phyloP scores from a whole-genome alignment of 257 asterid genomes.

The Penstemon davidsonii region DNA sequence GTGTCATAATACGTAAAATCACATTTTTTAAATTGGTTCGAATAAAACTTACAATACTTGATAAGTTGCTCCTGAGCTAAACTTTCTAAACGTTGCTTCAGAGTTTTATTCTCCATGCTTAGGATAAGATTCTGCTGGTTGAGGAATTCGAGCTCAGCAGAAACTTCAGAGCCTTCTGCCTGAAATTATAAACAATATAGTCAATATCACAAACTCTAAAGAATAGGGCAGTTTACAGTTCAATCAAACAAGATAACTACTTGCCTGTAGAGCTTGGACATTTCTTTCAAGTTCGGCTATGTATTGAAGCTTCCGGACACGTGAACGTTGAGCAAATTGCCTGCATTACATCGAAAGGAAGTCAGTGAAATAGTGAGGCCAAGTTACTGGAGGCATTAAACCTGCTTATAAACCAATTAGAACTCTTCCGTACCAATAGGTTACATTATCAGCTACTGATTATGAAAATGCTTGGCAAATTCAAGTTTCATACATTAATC shows the following conservation, averaged over 20 bases:
- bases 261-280: constrained; percentile 73
- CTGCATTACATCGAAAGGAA: constrained; percentile 37
- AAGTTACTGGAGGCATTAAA: not conserved
- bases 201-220: constrained; percentile 14
- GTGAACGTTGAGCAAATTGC: constrained; percentile 83
- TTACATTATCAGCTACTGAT: not conserved
- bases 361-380: not conserved
- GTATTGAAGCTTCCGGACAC: constrained; percentile 80
- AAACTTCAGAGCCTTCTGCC: constrained; percentile 69
- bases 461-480: not conserved
- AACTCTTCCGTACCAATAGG: not conserved
- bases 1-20: not conserved
- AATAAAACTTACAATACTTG: constrained; percentile 54
- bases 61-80: constrained; percentile 77
- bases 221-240: not conserved
- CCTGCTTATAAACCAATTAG: not conserved
- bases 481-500: not conserved
- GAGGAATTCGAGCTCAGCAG: constrained; percentile 76
- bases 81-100: constrained; percentile 72
- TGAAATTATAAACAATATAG: constrained; percentile 29
- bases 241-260: constrained; percentile 20
- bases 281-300: constrained; percentile 83
- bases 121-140: constrained; percentile 77
- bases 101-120: constrained; percentile 78
- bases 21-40: not conserved